phyloP scores from a whole-genome alignment of 2,329 filamentous ascomycete species.

The Ophiocordyceps camponoti-leonardi region DNA sequence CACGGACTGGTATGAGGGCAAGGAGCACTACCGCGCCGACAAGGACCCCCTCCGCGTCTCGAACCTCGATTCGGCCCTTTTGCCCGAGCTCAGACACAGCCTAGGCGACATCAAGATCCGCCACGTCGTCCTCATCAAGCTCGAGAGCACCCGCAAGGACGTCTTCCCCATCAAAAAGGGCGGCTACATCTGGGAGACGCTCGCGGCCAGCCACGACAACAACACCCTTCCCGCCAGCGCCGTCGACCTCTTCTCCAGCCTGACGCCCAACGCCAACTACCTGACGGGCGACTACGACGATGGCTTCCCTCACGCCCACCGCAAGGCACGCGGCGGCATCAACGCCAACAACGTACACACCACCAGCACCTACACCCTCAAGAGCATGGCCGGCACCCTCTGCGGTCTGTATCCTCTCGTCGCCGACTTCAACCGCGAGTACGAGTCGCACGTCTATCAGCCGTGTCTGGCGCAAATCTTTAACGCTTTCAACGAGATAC shows the following conservation, averaged over 20 bases:
- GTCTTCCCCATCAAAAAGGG: conserved; percentile 25
- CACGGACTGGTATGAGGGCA: conserved; percentile 10
- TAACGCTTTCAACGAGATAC: conserved; percentile 13
- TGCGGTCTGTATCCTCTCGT: conserved; percentile 24
- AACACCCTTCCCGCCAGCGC: conserved; percentile 13
- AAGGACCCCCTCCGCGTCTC: conserved; percentile 22
- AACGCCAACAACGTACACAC: conserved; percentile 22
- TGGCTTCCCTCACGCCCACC: conserved; percentile 12
- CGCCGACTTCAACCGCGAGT: conserved; percentile 25
- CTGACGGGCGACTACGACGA: conserved; percentile 17
- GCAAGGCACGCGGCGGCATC: conserved; percentile 18
- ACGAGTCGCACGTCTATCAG: conserved; percentile 23
- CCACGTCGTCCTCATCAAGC: conserved; percentile 22
- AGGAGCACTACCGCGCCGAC: conserved; percentile 15
- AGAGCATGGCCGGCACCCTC: conserved; percentile 22
- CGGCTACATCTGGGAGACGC: conserved; percentile 18
- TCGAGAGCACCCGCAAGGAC: conserved; percentile 26
- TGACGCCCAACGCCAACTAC: conserved; percentile 15
- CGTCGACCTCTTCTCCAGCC: conserved; percentile 10
- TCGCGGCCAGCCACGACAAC: conserved; percentile 13
- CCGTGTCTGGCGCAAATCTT: conserved; percentile 25
- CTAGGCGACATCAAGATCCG: conserved; percentile 18
- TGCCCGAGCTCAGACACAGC: conserved; percentile 9
- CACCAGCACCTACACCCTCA: conserved; percentile 24
- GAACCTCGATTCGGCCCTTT: conserved; percentile 17